Conservation (phyloP, 2,329 filamentous ascomycete genomes). For the Fusarium coffeatum region DNA sequence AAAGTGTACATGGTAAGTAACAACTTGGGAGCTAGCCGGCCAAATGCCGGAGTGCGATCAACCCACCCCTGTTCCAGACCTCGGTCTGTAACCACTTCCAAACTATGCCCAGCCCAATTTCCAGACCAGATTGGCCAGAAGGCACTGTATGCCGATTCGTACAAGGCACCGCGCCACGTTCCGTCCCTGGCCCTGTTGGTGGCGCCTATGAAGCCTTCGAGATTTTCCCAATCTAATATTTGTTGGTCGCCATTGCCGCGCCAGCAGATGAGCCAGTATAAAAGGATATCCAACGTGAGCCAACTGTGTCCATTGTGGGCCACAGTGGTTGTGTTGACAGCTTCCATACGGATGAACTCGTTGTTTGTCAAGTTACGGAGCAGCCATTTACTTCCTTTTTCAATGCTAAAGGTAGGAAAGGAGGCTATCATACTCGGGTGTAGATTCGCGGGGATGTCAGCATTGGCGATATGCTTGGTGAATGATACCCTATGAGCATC, state of each 20-base stretch:
- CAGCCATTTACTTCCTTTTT: constrained; percentile 10
- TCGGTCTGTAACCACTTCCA: constrained; percentile 9
- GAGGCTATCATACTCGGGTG: neutral
- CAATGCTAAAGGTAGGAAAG: neutral
- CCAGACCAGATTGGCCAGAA: constrained; percentile 14
- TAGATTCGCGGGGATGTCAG: neutral
- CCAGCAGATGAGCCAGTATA: constrained; percentile 28
- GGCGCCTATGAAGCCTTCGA: neutral
- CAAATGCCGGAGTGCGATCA: constrained; percentile 6
- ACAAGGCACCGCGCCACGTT: neutral
- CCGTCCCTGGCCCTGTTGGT: neutral
- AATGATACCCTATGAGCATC: neutral
- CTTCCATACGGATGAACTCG: constrained; percentile 30
- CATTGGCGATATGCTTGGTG: neutral
- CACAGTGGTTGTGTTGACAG: neutral
- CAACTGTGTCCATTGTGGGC: neutral
- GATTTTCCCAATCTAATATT: constrained; percentile 1
- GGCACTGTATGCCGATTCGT: neutral
- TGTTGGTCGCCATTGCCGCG: neutral
- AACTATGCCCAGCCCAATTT: constrained; percentile 11
- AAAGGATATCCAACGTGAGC: constrained; percentile 20
- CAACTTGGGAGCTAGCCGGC: neutral
- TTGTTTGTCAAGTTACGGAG: constrained; percentile 10
- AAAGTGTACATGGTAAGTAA: constrained; percentile 1
- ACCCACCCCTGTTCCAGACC: neutral